Evolutionary conservation across 2,329 filamentous ascomycete species (phyloP).

Genomic region (Colletotrichum sojae): DNA sequence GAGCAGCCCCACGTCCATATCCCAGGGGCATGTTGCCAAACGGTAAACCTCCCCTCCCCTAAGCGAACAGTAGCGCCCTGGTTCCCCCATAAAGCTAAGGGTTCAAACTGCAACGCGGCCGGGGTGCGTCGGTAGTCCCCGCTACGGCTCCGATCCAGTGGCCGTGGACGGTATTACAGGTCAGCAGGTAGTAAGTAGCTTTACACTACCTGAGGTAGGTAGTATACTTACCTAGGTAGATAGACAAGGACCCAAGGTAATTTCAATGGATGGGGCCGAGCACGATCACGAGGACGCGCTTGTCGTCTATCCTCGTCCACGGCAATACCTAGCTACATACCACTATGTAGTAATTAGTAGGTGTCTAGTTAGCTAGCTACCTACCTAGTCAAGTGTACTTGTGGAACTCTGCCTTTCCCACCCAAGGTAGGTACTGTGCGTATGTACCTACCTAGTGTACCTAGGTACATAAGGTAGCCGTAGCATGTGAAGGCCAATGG

Average conservation of each 20-base stretch:
- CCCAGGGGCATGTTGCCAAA: neutral
- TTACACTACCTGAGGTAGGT: neutral
- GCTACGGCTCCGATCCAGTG: slow-evolving; percentile 17
- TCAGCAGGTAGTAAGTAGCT: slow-evolving; percentile 3
- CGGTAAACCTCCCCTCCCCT: neutral
- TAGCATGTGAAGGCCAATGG: slow-evolving; percentile 30
- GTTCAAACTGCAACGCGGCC: slow-evolving; percentile 8
- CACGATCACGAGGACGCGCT: slow-evolving; percentile 32
- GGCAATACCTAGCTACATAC: too few relatives aligned
- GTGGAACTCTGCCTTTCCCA: too few relatives aligned
- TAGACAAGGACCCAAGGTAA: too few relatives aligned
- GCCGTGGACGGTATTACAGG: neutral
- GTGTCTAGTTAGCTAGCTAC: too few relatives aligned
- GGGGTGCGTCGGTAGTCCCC: slow-evolving; percentile 32
- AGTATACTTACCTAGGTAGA: too few relatives aligned
- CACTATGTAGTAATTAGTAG: too few relatives aligned
- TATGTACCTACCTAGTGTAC: neutral
- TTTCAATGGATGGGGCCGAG: slow-evolving; percentile 20
- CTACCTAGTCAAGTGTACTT: too few relatives aligned
- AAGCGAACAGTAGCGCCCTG: slow-evolving; percentile 24
- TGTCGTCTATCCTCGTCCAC: neutral
- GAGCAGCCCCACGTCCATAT: slow-evolving; percentile 14
- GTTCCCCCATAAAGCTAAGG: slow-evolving; percentile 20
- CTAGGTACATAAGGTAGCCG: neutral
- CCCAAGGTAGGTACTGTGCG: too few relatives aligned